Conservation (phyloP, 805 yeast genomes). For the Wickerhamomyces canadensis region DNA sequence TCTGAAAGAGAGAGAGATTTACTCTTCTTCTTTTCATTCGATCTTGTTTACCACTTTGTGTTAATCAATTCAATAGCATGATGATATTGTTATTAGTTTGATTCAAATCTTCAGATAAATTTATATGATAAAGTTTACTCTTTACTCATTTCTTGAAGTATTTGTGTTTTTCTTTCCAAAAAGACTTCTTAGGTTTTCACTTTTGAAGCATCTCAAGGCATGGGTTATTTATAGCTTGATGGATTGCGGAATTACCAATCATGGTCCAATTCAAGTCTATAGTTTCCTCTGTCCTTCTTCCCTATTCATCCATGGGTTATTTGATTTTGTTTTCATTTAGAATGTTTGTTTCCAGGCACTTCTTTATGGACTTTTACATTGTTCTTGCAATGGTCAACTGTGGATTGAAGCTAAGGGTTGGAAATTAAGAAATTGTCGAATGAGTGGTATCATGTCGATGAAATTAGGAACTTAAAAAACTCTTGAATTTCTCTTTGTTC, state of each 20-base stretch:
- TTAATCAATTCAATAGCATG: too few relatives aligned
- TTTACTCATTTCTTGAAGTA: slow-evolving; percentile 1
- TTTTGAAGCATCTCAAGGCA: slow-evolving; percentile 17
- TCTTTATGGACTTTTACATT: too few relatives aligned
- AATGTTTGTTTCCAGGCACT: too few relatives aligned
- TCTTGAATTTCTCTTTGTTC: too few relatives aligned
- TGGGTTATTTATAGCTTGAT: slow-evolving; percentile 21
- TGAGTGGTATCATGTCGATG: slow-evolving; percentile 29
- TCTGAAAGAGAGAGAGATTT: neutral
- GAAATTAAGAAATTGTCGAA: slow-evolving; percentile 22
- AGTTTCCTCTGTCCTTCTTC: slow-evolving; percentile 24
- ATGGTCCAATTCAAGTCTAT: slow-evolving; percentile 15
- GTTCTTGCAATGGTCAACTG: too few relatives aligned
- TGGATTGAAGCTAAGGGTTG: too few relatives aligned
- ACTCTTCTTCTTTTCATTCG: neutral
- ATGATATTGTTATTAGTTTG: too few relatives aligned
- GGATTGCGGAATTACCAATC: slow-evolving; percentile 14
- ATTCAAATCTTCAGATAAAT: neutral
- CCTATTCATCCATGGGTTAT: too few relatives aligned
- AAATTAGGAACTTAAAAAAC: slow-evolving; percentile 7
- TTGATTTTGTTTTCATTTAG: too few relatives aligned
- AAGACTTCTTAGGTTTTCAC: slow-evolving; percentile 3
- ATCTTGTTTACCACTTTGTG: neutral
- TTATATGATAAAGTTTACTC: slow-evolving; percentile 2
- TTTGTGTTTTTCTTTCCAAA: neutral